phyloP scores from a whole-genome alignment of 305 asterid genomes.

The Fraxinus velutina region DNA sequence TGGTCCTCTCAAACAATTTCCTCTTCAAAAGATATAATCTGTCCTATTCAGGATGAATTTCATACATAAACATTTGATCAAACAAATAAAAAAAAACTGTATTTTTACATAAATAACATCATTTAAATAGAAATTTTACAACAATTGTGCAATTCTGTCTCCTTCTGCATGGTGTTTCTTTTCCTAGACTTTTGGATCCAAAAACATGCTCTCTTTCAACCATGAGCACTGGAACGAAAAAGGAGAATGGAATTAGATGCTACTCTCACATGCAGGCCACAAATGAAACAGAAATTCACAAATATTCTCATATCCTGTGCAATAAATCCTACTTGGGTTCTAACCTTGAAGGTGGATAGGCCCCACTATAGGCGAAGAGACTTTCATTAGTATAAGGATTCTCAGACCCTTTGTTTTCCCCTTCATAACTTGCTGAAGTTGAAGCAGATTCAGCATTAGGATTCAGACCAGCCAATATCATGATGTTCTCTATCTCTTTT shows the following conservation, averaged over 20 bases:
- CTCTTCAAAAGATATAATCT: not conserved
- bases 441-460: constrained; percentile 74
- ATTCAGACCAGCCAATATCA: constrained; percentile 67
- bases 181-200: not conserved
- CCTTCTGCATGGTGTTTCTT: not conserved
- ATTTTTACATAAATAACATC: not conserved
- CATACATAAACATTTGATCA: not conserved
- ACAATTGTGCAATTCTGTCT: constrained; percentile 12
- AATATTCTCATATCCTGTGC: not conserved
- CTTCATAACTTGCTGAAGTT: constrained; percentile 61
- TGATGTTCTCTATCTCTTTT: constrained; percentile 43
- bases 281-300: constrained; percentile 8
- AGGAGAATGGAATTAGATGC: not conserved
- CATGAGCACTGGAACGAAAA: constrained; percentile 1
- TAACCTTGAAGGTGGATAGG: constrained; percentile 35
- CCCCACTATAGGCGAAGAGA: constrained; percentile 60
- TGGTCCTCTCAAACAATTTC: not conserved
- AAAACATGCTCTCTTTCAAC: not conserved
- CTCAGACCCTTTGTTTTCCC: constrained; percentile 36
- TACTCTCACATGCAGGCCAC: not conserved
- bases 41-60: not conserved
- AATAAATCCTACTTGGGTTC: constrained; percentile 50
- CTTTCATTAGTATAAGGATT: constrained; percentile 65
- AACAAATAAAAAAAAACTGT: not conserved
- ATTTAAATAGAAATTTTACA: not conserved